Evolutionary conservation across 352 stramenopile genomes (phyloP), one percentile per base, ranked within the genome.

Genomic region (Phytopythium ostracodes): DNA sequence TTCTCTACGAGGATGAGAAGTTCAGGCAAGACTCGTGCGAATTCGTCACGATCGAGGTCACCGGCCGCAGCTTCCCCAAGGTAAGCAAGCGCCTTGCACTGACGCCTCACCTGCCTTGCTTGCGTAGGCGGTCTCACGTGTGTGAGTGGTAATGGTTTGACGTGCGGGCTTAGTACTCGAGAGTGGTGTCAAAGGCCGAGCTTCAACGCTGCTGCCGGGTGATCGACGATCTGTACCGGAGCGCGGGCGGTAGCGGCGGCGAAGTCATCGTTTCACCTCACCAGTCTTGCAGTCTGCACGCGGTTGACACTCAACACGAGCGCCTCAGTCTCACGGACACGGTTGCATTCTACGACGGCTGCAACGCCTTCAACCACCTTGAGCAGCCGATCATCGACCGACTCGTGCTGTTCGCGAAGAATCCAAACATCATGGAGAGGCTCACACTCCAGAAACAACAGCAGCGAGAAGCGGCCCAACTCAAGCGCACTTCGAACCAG

Each of bases 1-100:
- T 89, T 31, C 70, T 86, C n/a, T 88, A 91, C 59, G 70, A 84
- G 36, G 63, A 78, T 29, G 70, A 88, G n/a, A 90, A 92, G 55
- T 57, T 63, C 46, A 64, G 80, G 18, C 66, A 69, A 2, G 72
- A 87, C 51, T 31, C 61, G 0, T 75, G 62, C 2, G 81, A 91
- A 24, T 83, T 65, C 58, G 60, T 91, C 22, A 44, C 36, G 24
- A 54, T 92, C 22, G 81, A 91, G 58, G 66, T 92, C 10, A 72
- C 73, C 0, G 84, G 81, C 20, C 60, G 79, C 15, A 81, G 73
- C 44, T 91, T 91, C 29, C 75, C 81, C 4, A 87, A 87, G 73
- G 75, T 53, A 53, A 22, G n/a, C n/a, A n/a, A n/a, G 42, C 42
- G 20, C 25, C 7, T 4, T 22, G 42, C 2, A 5, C 20, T 22